These are phyloP conservation scores for Blastobotrys proliferans DNA, from an alignment of 1,139 yeast genomes.

Conservation along the genomic window DNA sequence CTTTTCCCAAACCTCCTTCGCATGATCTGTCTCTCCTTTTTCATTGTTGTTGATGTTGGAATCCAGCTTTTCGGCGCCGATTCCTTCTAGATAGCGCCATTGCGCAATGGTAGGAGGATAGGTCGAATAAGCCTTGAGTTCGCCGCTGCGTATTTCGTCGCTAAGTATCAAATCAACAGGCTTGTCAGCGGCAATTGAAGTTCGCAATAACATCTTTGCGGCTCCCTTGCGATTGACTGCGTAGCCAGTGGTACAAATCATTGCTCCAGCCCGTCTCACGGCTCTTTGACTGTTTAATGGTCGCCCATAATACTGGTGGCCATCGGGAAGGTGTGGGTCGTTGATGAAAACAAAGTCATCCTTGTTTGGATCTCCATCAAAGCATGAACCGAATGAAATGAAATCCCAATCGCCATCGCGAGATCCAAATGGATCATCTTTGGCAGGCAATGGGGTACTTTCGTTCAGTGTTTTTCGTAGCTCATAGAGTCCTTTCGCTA, in stretches of 20 bases:
- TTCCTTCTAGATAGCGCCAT: neutral
- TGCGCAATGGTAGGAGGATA: neutral
- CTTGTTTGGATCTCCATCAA: slow-evolving; percentile 1
- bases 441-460: neutral
- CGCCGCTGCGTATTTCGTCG: neutral
- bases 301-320: neutral
- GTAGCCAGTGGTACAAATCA: neutral
- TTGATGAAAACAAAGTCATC: slow-evolving; percentile 1
- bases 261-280: neutral
- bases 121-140: neutral
- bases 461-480: neutral
- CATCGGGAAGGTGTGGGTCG: neutral
- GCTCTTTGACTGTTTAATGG: neutral
- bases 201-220: neutral
- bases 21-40: neutral
- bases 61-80: neutral
- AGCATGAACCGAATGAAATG: slow-evolving; percentile 6
- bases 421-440: neutral
- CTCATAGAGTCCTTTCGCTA: slow-evolving; percentile 1
- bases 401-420: slow-evolving; percentile 11
- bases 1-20: neutral
- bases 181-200: neutral
- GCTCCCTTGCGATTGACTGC: neutral
- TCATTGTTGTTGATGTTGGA: neutral
- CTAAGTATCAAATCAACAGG: neutral